phyloP scores from a whole-genome alignment of 139 green algal species.

The Coelastrella sp. region DNA sequence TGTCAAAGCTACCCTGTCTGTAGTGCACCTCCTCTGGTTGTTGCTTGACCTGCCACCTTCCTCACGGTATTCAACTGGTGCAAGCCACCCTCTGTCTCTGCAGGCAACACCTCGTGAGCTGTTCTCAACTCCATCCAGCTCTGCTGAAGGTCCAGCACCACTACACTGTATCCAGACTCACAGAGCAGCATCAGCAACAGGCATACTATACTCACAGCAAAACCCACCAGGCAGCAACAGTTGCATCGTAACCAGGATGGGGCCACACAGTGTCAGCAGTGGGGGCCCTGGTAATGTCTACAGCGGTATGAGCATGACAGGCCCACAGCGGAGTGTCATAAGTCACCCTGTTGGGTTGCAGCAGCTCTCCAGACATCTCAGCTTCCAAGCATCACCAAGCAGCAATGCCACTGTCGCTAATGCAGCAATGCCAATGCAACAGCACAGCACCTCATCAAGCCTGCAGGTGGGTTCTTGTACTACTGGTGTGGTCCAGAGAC shows the following conservation, averaged over 20 bases:
- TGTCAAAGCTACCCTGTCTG: no score
- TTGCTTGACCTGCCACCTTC: no score
- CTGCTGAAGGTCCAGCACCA: background rate
- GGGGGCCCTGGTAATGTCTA: background rate
- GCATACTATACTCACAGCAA: background rate
- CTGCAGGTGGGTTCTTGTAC: background rate
- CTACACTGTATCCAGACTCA: background rate
- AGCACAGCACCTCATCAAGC: slow-evolving; percentile 14
- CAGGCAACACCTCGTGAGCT: slow-evolving; percentile 10
- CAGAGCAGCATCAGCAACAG: slow-evolving; percentile 19
- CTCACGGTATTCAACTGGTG: no score
- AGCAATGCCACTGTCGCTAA: background rate
- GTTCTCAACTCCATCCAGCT: background rate
- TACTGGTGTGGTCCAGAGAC: no score
- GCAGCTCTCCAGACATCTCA: slow-evolving; percentile 8
- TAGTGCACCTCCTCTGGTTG: no score
- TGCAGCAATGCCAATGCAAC: background rate
- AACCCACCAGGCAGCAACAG: background rate
- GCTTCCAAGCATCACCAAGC: slow-evolving; percentile 5
- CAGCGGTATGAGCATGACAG: background rate
- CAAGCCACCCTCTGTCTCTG: background rate
- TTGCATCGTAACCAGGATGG: background rate
- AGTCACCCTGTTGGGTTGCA: background rate
- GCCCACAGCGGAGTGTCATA: background rate
- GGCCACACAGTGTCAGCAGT: background rate